phyloP scores from a whole-genome alignment of 2,329 filamentous ascomycete species.

The Amauroascus niger region DNA sequence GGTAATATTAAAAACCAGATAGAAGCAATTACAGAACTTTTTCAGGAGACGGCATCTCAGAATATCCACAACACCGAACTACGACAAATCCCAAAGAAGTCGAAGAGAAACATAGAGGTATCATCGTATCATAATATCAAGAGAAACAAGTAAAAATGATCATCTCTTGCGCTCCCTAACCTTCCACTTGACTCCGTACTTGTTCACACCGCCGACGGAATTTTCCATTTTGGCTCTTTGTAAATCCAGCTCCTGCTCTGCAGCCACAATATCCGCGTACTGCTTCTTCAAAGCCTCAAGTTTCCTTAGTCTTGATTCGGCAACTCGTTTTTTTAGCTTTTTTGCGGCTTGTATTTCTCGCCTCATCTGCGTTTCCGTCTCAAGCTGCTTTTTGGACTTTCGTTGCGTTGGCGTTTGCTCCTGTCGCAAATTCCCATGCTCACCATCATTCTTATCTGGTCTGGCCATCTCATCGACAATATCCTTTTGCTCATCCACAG shows the following conservation, averaged over 20 bases:
- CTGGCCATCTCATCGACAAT: conserved; percentile 20
- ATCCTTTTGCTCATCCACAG: conserved; percentile 27
- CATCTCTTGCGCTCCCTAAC: conserved; percentile 51
- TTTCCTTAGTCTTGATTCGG: conserved; percentile 42
- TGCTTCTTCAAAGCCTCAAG: conserved; percentile 46
- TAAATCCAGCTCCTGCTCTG: conserved; percentile 48
- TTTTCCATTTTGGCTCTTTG: conserved; percentile 55
- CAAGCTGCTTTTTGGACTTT: conserved; percentile 39
- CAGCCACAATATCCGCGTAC: conserved; percentile 46
- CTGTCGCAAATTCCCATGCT: conserved; percentile 12
- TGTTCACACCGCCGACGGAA: conserved; percentile 52
- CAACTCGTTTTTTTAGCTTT: conserved; percentile 42
- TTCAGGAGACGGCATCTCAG: background rate
- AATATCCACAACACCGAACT: conserved; percentile 1
- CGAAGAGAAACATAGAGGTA: background rate
- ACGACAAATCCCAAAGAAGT: background rate
- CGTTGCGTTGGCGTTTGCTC: conserved; percentile 15
- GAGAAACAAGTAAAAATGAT: conserved; percentile 10
- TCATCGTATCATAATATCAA: conserved; percentile 6
- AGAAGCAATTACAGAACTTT: background rate
- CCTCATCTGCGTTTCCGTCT: conserved; percentile 34
- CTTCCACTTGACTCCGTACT: conserved; percentile 56
- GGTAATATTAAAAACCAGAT: background rate
- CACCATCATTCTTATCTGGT: conserved; percentile 19
- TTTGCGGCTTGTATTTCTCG: conserved; percentile 32